Base-by-base conservation (phyloP, 1,139 yeast species). In the Zygosaccharomyces sapae region DNA sequence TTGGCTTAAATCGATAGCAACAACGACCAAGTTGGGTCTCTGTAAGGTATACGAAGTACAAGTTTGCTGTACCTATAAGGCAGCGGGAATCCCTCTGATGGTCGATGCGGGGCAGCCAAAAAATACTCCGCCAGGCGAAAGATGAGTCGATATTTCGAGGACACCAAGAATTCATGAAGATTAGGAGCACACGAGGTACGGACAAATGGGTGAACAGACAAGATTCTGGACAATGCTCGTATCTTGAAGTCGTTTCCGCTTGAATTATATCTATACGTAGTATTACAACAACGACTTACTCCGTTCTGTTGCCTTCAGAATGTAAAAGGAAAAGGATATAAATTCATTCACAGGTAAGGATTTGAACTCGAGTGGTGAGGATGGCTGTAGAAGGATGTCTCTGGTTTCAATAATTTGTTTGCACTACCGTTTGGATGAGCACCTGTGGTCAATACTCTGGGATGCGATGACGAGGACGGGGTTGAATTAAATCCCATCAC, bases 361-460 rank as follows among this genome's bases (percentile, higher is more conserved):
- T 49, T 47, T 12, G 45, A 46, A 27, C 48, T 44, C 33, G 59
- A 56, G 53, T 54, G 50, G 24, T 39, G 46, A 38, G 43, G 37
- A 13, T 43, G 43, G 47, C 39, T 45, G 41, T 55, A 59, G 41
- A 63, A 62, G 38, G 62, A 59, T 38, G 58, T 55, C 43, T 63
- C 67, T 12, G 67, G 67, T 40, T 59, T 62, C 41, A 52, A 50
- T 38, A 63, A 45, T 33, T 54, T 53, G 41, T 51, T 51, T 6
- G 53, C 45, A 37, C 49, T 47, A 7, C 46, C 47, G 40, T 34
- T 27, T 13, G 42, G 36, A 12, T 38, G 41, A n/a, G 51, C 13
- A 6, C 50, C 53, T 42, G 41, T 41, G 2, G n/a, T 10, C 5
- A 29, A 29, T 3, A 33, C 38, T 39, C 49, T 43, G 18, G 47